Evolutionary conservation across 805 yeast species (phyloP), one percentile per base, ranked within the genome.

Genomic region (Cyberlindnera euphorbiae): DNA sequence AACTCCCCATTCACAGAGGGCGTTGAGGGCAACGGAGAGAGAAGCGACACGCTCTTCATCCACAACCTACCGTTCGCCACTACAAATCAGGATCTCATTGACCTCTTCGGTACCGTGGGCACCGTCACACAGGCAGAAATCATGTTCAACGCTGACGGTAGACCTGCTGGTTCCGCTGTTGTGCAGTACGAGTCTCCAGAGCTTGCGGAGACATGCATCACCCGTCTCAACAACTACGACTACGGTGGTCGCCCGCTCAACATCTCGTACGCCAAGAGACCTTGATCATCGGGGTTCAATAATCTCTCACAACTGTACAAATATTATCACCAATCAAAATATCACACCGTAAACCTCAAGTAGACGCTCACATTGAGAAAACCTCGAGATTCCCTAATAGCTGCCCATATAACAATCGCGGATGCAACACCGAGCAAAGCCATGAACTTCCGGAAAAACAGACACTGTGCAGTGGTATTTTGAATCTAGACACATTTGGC

Each of bases 61-160:
- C 71, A 70, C 30, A 90, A 90, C 64, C 67, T 90, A 54, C 97
- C 97, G 21, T 86, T 76, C 70, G 81, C 88, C 35, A 89, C 97
- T n/a, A 76, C 87, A 22, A 79, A 80, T 47, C 79, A 81, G 39
- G 97, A 90, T 60, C 71, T 90, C 46, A 75, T 69, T 46, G 96
- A 89, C 47, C 70, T 90, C 41, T 89, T 89, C 57, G 90, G 82
- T 56, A 81, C 90, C 25, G 75, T 88, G 36, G 95, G 96, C 16
- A 64, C 73, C 32, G 86, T 90, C 13, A 66, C 61, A 27, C 71
- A 71, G 28, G 96, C 96, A 15, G 95, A 86, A 58, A 69, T 90
- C 42, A 85, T 79, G 57, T 73, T 59, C 50, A 72, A 71, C 45
- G 56, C 67, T 4, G 61, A 63, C 25, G 90, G 90, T 26, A 72